Conservation (phyloP, 345 rosid genomes). For the Euclidium syriacum region DNA sequence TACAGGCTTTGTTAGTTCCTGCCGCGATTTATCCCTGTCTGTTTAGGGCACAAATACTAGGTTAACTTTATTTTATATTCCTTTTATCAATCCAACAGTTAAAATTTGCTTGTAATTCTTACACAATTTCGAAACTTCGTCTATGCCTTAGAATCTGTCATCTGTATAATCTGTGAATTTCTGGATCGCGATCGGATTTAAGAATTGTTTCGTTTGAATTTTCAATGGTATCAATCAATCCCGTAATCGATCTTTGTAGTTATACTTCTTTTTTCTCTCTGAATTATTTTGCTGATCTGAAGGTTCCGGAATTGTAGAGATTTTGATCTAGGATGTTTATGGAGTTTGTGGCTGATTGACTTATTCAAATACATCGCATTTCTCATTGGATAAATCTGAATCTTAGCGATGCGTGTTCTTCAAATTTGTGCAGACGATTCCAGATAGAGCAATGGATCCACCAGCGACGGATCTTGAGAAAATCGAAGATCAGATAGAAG, state of each 20-base stretch:
- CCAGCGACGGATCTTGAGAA: slow-evolving; percentile 42
- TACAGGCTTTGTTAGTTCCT: slow-evolving; percentile 8
- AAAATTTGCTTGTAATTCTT: not conserved
- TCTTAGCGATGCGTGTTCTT: not conserved
- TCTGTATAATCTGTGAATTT: not conserved
- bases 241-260: not conserved
- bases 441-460: slow-evolving; percentile 34
- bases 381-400: not conserved
- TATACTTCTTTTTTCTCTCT: not conserved
- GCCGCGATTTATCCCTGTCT: slow-evolving; percentile 1
- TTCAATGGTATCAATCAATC: too few relatives aligned
- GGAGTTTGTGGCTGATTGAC: not conserved
- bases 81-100: slow-evolving; percentile 19
- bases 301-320: not conserved
- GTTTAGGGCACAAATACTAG: slow-evolving; percentile 2
- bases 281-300: not conserved
- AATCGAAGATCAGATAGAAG: slow-evolving; percentile 53
- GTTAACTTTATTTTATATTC: not conserved
- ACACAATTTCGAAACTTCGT: not conserved
- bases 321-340: not conserved
- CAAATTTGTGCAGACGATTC: not conserved
- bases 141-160: not conserved
- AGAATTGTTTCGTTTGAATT: not conserved
- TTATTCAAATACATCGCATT: not conserved
- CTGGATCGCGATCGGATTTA: slow-evolving; percentile 4